Evolutionary conservation across 208 protist species (phyloP), one percentile per base, ranked within the genome.

Genomic region (Plasmodiophora brassicae): DNA sequence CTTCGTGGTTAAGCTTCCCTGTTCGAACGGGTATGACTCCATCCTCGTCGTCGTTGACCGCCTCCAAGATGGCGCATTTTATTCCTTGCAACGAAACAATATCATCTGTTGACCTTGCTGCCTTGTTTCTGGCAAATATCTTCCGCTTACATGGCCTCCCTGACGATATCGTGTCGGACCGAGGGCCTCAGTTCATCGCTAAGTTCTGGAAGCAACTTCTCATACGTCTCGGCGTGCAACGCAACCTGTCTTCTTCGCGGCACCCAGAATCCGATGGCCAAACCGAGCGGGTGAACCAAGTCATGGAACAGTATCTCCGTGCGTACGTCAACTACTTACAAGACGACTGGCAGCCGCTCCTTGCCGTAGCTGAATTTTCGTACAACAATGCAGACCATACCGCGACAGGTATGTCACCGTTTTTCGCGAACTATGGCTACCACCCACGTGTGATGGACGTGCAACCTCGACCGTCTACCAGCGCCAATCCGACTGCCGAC

Each of bases 61-160:
- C n/a, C n/a, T 5, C 65, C 32, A 78, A 78, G n/a, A 78, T 78
- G 65, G 65, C 65, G 32, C 65, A 78, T 78, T 78, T 78, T 32
- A n/a, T n/a, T n/a, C n/a, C n/a, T n/a, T n/a, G n/a, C n/a, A n/a
- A n/a, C n/a, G n/a, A n/a, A n/a, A n/a, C n/a, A n/a, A 78, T 78
- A 38, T 5, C 65, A 8, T 5, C 5, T 78, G 65, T 32, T 78
- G 5, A 78, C 32, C 20, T 32, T 44, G 20, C 65, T 8, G n/a
- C 5, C 5, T 38, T 5, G 5, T 8, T 5, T 5, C 41, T 78
- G 32, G 65, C n/a, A 38, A 38, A 57, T 57, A 57, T 57, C 41
- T 38, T 78, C n/a, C n/a, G 65, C 10, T 38, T 78, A 5, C 65
- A 78, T 78, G 65, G 65, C 5, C n/a, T 78, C 32, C 65, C 65